Base-by-base conservation (phyloP, 2,329 filamentous ascomycete genomes). In the Gnomoniopsis sp. region DNA sequence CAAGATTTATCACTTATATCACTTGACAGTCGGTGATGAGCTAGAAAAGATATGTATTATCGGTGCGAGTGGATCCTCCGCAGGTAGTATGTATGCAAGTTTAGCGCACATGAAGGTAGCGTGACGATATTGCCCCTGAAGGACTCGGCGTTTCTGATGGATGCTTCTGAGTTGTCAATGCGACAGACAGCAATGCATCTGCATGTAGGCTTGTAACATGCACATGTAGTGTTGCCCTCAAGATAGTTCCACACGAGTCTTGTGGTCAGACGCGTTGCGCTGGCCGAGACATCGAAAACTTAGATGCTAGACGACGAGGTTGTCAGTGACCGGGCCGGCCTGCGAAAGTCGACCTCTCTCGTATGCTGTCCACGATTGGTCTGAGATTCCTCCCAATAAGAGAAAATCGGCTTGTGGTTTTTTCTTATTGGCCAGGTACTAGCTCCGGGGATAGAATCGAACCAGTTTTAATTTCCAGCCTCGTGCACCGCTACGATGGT, bases 351-450 rank as follows among this genome's bases (percentile, higher is more conserved):
- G 55, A 54, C 47, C 12, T 41, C 50, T 53, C 23, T 51, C 36
- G 51, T 23, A 17, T 17, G 1, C 19, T 19, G 26, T 23, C 30
- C 6, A n/a, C 11, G 19, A 14, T 14, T 36, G n/a, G 47, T 23
- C 36, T 43, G n/a, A 36, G 33, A 49, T 59, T 61, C 58, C 63
- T 61, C 51, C 66, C 66, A 66, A 67, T 67, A 36, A 61, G 46
- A 59, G 14, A 3, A 36, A 23, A 7, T n/a, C 33, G 19, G 30
- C n/a, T 10, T 3, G 17, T 50, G 44, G 53, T 51, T 56, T n/a
- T 49, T 33, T 52, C n/a, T 57, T n/a, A 68, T 69, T 69, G 67
- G 67, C 17, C 55, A 44, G 38, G 55, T 61, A 15, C 17, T 22
- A 15, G 21, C 22, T 41, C 57, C 58, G 30, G 53, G 52, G 47